A percentile compares a stretch with the other conserved stretches of the same genome.
Evolutionary conservation across 208 protist genomes (phyloP).

Genomic region (Kentomonas sorsogonicus): DNA sequence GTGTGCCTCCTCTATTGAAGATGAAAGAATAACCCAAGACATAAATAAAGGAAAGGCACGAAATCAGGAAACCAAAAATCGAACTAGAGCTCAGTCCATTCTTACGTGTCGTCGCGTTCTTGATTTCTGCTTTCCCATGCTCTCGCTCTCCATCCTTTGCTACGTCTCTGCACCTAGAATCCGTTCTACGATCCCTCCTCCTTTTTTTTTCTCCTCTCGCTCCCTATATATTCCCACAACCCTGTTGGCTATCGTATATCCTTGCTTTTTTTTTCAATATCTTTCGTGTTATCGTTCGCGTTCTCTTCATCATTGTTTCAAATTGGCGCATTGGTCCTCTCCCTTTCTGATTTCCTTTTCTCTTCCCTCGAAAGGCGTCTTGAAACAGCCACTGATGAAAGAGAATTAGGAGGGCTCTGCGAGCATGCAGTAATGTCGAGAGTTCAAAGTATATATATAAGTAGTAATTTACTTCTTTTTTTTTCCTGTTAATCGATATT

Average conservation of each 20-base stretch:
- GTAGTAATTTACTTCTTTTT: conserved; percentile 5
- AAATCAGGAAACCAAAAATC: conserved; percentile 6
- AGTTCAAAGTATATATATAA: not conserved
- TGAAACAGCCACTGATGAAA: too few relatives aligned
- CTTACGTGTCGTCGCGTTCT: not conserved
- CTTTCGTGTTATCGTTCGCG: not conserved
- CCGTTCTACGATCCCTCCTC: not conserved
- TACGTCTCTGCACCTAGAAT: conserved; percentile 1
- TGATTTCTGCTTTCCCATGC: conserved; percentile 13
- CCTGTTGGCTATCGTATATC: not conserved
- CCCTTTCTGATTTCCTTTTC: too few relatives aligned
- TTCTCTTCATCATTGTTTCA: not conserved
- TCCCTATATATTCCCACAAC: not conserved
- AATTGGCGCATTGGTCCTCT: not conserved
- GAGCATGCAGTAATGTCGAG: not conserved
- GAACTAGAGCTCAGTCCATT: not conserved
- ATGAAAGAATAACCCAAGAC: conserved; percentile 10
- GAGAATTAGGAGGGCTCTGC: too few relatives aligned
- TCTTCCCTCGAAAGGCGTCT: too few relatives aligned
- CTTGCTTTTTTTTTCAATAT: not conserved
- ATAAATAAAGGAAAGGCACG: conserved; percentile 1
- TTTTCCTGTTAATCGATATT: conserved; percentile 6
- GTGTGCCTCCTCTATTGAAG: not conserved
- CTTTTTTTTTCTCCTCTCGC: conserved; percentile 11
- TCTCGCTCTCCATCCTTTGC: not conserved